Base-by-base conservation (phyloP, 768 basidiomycete species). In the Hygrophoropsis aurantiaca region DNA sequence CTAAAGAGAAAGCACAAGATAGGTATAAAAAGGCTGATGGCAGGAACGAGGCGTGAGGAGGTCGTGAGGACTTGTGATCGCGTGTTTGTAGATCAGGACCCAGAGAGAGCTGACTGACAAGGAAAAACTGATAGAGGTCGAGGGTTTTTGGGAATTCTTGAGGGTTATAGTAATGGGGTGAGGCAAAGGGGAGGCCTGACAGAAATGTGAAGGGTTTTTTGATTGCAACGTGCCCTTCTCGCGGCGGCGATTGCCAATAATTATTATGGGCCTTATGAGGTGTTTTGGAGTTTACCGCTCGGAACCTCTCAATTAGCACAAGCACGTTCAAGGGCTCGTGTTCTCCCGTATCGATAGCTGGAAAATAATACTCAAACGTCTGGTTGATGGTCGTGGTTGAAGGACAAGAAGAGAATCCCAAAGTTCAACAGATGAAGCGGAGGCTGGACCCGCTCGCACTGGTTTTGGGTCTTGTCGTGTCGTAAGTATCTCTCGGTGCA, bases 181-280 rank as follows among this genome's bases (percentile, higher is more conserved):
- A 80, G 78, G 77, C 73, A 75, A 71, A 75, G 73, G 77, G 73
- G 60, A 79, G 80, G 80, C 77, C 69, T 72, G 57, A 61, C 64
- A 62, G 53, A 41, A 61, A 56, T 62, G 67, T 61, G 58, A 74
- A 76, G 78, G 74, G n/a, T 70, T 70, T 82, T 85, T 82, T 84
- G 82, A 85, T 85, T 73, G 73, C 82, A 85, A 85, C 84, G 84
- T 87, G 84, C 79, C 83, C 78, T 71, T 71, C 68, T 74, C 65
- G 69, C 70, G 70, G 70, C 75, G 71, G 69, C 68, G 72, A 72
- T 72, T 75, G 70, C 67, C 69, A 72, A 73, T 69, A 64, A 64
- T 62, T 66, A 68, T 62, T 56, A 53, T 46, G 54, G 58, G 52
- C 30, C 49, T 57, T 47, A 52, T 52, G 51, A 44, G 37, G 49